Percentiles rank a stretch among this genome's conserved stretches.
These are phyloP conservation scores for Thalassiosira profunda DNA, from an alignment of 108 stramenopile species.

Conservation along the genomic window DNA sequence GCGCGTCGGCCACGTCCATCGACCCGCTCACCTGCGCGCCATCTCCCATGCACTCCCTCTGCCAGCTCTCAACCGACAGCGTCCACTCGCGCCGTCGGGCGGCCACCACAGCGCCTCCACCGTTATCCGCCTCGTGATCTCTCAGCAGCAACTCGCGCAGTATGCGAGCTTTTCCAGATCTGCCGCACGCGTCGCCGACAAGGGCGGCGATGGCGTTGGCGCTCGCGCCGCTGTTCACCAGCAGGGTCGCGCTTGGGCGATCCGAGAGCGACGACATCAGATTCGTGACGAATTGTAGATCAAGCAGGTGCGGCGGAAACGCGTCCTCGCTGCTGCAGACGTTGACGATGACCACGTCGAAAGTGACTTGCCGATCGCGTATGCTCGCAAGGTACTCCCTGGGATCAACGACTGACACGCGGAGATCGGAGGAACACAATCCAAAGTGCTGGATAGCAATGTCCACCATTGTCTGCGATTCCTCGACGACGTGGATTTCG, in stretches of 20 bases:
- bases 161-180: conserved; percentile 13
- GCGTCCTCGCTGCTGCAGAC: conserved; percentile 18
- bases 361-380: neutral
- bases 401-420: conserved; percentile 13
- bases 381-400: conserved; percentile 14
- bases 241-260: conserved; percentile 25
- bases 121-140: conserved; percentile 1
- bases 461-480: conserved; percentile 9
- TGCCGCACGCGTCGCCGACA: conserved; percentile 11
- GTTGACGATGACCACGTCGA: conserved; percentile 27
- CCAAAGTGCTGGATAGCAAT: conserved; percentile 26
- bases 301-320: conserved; percentile 13
- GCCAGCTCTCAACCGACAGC: conserved; percentile 22
- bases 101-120: conserved; percentile 25
- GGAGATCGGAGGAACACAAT: neutral
- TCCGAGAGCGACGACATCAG: conserved; percentile 15
- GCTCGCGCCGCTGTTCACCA: conserved; percentile 17
- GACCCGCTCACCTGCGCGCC: conserved; percentile 14
- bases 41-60: conserved; percentile 14
- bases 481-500: conserved; percentile 11
- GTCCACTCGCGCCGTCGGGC: conserved; percentile 26
- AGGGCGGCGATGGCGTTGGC: neutral
- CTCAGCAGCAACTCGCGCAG: conserved; percentile 28
- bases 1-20: conserved; percentile 21
- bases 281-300: conserved; percentile 9